Conservation (phyloP, 2,329 filamentous ascomycete genomes). For the Elsinoe fawcettii region DNA sequence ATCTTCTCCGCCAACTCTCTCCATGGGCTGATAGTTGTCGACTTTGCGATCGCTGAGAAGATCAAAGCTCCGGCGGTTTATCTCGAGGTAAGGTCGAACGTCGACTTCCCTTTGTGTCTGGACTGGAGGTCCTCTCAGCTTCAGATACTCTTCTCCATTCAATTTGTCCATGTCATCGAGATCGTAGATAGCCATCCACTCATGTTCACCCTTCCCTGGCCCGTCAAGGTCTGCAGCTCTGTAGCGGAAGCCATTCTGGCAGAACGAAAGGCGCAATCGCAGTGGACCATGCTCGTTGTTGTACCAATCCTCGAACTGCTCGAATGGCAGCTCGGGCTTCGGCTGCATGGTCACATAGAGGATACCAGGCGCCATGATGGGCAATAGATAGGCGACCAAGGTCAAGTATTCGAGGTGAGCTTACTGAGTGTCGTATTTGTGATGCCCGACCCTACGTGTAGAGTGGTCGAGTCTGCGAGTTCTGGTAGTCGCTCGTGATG, state of each 20-base stretch:
- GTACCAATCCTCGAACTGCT: conserved; percentile 86
- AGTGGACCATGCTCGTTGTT: conserved; percentile 86
- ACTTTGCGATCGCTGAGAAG: conserved; percentile 48
- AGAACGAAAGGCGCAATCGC: conserved; percentile 66
- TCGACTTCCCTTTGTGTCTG: conserved; percentile 50
- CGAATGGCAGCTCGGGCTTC: conserved; percentile 52
- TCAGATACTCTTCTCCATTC: conserved; percentile 61
- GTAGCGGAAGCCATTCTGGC: conserved; percentile 73
- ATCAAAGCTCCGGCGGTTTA: conserved; percentile 65
- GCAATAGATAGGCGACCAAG: background rate
- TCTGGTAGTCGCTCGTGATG: background rate
- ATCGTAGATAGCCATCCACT: conserved; percentile 76
- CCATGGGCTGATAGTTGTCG: conserved; percentile 51
- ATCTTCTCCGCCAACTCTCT: conserved; percentile 52
- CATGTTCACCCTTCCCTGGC: conserved; percentile 45
- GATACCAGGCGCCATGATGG: conserved; percentile 46
- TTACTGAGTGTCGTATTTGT: too few species aligned
- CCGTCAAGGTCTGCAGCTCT: conserved; percentile 51
- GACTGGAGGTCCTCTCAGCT: conserved; percentile 50
- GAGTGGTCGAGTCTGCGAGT: background rate
- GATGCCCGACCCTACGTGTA: too few species aligned
- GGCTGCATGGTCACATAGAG: conserved; percentile 86
- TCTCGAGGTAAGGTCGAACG: conserved; percentile 48
- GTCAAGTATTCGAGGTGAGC: background rate
- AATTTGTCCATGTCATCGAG: conserved; percentile 66